Evolutionary conservation across 805 yeast species (phyloP), one percentile per base, ranked within the genome.

Genomic region (Ogataea nakhonphanomensis): DNA sequence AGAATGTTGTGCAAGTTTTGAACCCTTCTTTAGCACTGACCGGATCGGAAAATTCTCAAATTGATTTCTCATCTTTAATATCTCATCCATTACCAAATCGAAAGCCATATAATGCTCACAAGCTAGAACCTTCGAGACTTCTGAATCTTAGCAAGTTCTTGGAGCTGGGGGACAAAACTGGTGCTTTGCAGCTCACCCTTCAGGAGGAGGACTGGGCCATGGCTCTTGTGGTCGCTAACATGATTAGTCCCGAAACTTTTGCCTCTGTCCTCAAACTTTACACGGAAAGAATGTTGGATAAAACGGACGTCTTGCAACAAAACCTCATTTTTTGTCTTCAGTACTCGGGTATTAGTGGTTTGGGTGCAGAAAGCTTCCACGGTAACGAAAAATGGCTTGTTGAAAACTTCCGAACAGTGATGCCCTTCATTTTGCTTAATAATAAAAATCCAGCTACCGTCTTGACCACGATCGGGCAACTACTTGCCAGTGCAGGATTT

Each of bases 151-250:
- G 61, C 52, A 46, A 59, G 48, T 57, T 68, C 30, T 64, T 79
- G 28, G 80, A 78, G 48, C 61, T 65, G 5, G 96, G 96, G 1
- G 71, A 81, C 41, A 74, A 79, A 17, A 77, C 74, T 10, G 73
- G 70, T 5, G 96, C 96, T 0, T 61, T 89, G 34, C 67, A 72
- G 17, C 65, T 70, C 39, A 80, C 93, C 1, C 58, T 89, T 13
- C 67, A 73, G 1, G 74, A 76, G 38, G 74, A 78, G 8, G 85
- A 86, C 49, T 90, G 86, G 83, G 79, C 91, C 0, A 68, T 89
- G 59, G 84, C 96, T 0, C 62, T 91, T 39, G 58, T 88, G 23
- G 66, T 90, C 35, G 80, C 95, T 1, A 74, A 81, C 44, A 59
- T 86, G 12, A 64, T 78, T 21, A 83, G 93, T 2, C 74, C 76